Conservation (phyloP, 2,329 filamentous ascomycete species). For the Passalora sequoiae region DNA sequence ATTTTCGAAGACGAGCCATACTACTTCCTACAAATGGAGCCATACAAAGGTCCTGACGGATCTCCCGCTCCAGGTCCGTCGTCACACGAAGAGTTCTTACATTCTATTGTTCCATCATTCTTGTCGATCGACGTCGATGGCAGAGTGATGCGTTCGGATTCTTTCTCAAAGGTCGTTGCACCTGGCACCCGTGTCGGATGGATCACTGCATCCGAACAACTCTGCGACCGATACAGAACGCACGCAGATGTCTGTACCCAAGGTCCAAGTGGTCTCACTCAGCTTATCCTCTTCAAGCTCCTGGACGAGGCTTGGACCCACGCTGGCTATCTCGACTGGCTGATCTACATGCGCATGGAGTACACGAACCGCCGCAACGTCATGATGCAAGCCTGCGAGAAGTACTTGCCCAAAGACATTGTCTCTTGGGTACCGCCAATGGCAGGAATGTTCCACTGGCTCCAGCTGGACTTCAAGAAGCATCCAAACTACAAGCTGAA, state of each 20-base stretch:
- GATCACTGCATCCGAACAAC: slow-evolving; percentile 80
- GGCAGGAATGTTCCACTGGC: slow-evolving; percentile 93
- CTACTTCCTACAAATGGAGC: slow-evolving; percentile 86
- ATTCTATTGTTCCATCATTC: slow-evolving; percentile 70
- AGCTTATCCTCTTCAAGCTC: slow-evolving; percentile 79
- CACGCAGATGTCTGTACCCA: slow-evolving; percentile 82
- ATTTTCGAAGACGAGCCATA: slow-evolving; percentile 94
- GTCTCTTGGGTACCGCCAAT: slow-evolving; percentile 74
- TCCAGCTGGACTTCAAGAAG: slow-evolving; percentile 60
- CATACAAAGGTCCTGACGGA: slow-evolving; percentile 56
- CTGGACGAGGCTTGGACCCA: slow-evolving; percentile 95
- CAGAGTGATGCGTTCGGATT: slow-evolving; percentile 82
- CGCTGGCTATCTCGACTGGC: slow-evolving; percentile 79
- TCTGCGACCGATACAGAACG: slow-evolving; percentile 74
- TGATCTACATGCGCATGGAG: slow-evolving; percentile 72
- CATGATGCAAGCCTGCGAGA: slow-evolving; percentile 74
- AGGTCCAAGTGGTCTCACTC: slow-evolving; percentile 77
- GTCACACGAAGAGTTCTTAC: slow-evolving; percentile 67
- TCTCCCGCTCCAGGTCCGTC: slow-evolving; percentile 52
- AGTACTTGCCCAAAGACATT: slow-evolving; percentile 66
- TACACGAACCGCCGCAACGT: slow-evolving; percentile 76
- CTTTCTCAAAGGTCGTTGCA: slow-evolving; percentile 88
- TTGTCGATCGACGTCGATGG: slow-evolving; percentile 77
- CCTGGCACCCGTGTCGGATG: slow-evolving; percentile 87
- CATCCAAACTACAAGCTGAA: slow-evolving; percentile 57